Percentiles rank a stretch among this genome's conserved stretches.
These are phyloP conservation scores for Flaveria floridana DNA, from an alignment of 140 eudicot genomes.

Conservation along the genomic window DNA sequence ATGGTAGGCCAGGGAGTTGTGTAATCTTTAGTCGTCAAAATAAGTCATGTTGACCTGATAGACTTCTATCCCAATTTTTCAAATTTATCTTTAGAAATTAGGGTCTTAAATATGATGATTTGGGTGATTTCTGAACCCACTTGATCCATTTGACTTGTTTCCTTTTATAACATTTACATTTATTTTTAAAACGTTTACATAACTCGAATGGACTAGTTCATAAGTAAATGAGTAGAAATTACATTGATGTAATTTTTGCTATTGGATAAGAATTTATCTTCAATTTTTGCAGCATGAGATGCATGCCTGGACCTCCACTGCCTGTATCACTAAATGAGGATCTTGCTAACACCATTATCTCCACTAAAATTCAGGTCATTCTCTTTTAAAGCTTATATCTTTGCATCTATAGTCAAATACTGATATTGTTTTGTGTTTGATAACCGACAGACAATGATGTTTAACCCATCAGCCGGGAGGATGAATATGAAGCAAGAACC, in stretches of 20 bases:
- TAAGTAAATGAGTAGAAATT: background rate
- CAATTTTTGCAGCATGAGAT: constrained; percentile 61
- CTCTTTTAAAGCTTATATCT: background rate
- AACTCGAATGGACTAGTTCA: no score
- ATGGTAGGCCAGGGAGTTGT: background rate
- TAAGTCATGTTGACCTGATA: background rate
- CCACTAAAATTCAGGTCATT: constrained; percentile 49
- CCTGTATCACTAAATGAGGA: constrained; percentile 62
- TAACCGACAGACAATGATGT: constrained; percentile 40
- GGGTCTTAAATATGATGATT: background rate
- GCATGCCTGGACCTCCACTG: constrained; percentile 70
- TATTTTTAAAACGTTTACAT: no score
- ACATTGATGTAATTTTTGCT: background rate
- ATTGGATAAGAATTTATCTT: background rate
- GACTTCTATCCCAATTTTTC: background rate
- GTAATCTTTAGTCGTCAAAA: background rate
- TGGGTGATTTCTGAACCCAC: no score
- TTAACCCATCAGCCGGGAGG: constrained; percentile 35
- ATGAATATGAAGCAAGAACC: constrained; percentile 56
- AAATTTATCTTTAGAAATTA: background rate
- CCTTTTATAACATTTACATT: no score
- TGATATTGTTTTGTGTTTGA: constrained; percentile 18
- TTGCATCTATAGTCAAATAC: constrained; percentile 2
- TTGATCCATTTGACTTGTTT: no score
- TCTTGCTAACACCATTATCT: constrained; percentile 61